Percentiles rank a stretch among this genome's conserved stretches.
Conservation (phyloP, 805 yeast species). For the Scheffersomyces spartinae region DNA sequence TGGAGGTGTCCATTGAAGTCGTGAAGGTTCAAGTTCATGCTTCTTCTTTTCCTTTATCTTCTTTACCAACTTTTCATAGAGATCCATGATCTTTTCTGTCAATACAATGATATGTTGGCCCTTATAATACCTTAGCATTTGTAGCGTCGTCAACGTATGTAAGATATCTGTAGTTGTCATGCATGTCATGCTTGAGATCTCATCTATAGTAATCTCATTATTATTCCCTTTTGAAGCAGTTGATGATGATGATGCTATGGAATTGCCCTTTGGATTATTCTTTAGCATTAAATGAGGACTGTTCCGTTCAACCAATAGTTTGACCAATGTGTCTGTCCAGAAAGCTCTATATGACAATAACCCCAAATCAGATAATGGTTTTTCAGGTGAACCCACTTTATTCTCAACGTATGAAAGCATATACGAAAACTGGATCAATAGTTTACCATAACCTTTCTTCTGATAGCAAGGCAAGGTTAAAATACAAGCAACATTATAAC, state of each 20-base stretch:
- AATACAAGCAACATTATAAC: constrained; percentile 94
- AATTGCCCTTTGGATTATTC: constrained; percentile 18
- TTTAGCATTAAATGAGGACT: constrained; percentile 25
- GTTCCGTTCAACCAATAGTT: constrained; percentile 51
- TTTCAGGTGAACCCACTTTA: constrained; percentile 94
- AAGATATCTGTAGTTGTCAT: constrained; percentile 95
- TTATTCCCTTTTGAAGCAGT: too few relatives aligned
- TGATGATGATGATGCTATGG: too few relatives aligned
- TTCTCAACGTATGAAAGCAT: constrained; percentile 80
- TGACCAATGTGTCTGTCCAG: constrained; percentile 88
- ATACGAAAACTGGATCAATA: constrained; percentile 87
- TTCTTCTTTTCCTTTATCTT: constrained; percentile 54
- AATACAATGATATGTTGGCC: constrained; percentile 88
- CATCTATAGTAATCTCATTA: constrained; percentile 74
- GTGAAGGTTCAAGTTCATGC: constrained; percentile 62
- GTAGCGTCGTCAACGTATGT: constrained; percentile 85
- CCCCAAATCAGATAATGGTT: constrained; percentile 93
- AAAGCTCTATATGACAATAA: constrained; percentile 85
- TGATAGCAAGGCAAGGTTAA: constrained; percentile 94
- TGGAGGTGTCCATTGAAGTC: constrained; percentile 88
- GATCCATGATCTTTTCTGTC: constrained; percentile 69
- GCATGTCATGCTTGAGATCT: constrained; percentile 71
- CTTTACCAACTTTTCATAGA: constrained; percentile 52
- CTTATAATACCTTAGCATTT: constrained; percentile 81
- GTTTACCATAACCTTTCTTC: constrained; percentile 85